Base-by-base conservation (phyloP, 75 land plant genomes). In the Sequoiadendron giganteum region DNA sequence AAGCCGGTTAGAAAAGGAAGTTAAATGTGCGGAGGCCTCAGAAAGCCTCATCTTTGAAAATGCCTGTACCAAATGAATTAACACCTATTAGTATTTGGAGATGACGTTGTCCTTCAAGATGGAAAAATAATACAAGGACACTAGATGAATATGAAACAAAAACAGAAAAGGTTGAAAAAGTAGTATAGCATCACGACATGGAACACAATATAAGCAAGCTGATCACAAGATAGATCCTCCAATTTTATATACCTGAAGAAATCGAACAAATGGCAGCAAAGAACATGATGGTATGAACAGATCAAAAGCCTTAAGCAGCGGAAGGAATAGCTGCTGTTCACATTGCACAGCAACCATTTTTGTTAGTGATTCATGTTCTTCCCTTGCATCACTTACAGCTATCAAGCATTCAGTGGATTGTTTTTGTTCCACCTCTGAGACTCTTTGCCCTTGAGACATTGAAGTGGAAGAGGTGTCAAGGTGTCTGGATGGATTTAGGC, bases 21-120 rank as follows among this genome's bases (percentile, higher is more conserved):
- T 91, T 40, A 98, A 86, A 88, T 98, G 99, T 61, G 96, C 94
- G 77, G 99, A 92, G 65, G 99, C 97, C 87, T 98, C 99, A 68
- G 99, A 94, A 21, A 97, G 86, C 82, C 99, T 94, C 99, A 97
- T 97, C 86, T 96, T 97, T 30, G 99, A 94, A 90, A 97, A 98
- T 82, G 99, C 99, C 99, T 98, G 89, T 30, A 56, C 13, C 80
- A 88, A 11, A 87, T 83, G 34, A 43, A 45, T 28, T 14, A 39
- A 81, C 11, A 42, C 21, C n/a, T 1, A 81, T 81, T 21, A 25
- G 10, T 10, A 42, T 39, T 47, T 10, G n/a, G 48, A 47, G 52
- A n/a, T 47, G 5, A 47, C n/a, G 54, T 82, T 82, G 16, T 1
- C 11, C 25, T 40, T 25, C 28, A 19, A 81, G 14, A 45, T 42